Conservation (phyloP, 2,329 filamentous ascomycete species). For the Didymella sp. region DNA sequence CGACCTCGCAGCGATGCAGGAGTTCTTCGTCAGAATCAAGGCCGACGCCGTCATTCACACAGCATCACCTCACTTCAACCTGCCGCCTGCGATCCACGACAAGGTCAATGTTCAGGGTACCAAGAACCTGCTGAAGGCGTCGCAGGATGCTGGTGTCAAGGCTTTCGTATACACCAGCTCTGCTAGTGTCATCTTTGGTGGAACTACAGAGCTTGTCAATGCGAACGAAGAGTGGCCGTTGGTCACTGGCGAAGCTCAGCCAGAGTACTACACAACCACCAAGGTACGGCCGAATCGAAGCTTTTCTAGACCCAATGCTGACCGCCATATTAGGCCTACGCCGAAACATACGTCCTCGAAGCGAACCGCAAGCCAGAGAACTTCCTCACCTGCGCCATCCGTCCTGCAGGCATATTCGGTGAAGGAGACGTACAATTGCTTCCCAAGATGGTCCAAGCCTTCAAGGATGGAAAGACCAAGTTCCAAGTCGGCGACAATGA, state of each 20-base stretch:
- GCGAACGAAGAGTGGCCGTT: slow-evolving; percentile 58
- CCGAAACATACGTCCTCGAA: slow-evolving; percentile 57
- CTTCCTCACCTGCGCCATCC: slow-evolving; percentile 59
- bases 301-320: background rate
- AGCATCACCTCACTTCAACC: slow-evolving; percentile 54
- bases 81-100: slow-evolving; percentile 52
- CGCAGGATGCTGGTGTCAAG: slow-evolving; percentile 58
- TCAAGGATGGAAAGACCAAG: slow-evolving; percentile 57
- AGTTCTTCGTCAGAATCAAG: slow-evolving; percentile 53
- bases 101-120: slow-evolving; percentile 62
- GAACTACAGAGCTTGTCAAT: slow-evolving; percentile 55
- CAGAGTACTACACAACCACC: slow-evolving; percentile 60
- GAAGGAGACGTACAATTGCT: slow-evolving; percentile 57
- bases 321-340: slow-evolving; percentile 48
- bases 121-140: slow-evolving; percentile 55
- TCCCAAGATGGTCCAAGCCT: slow-evolving; percentile 55
- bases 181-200: slow-evolving; percentile 58
- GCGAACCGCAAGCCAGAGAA: slow-evolving; percentile 55
- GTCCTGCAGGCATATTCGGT: slow-evolving; percentile 60
- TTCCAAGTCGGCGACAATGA: slow-evolving; percentile 60
- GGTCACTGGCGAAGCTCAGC: slow-evolving; percentile 55
- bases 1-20: slow-evolving; percentile 50
- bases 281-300: slow-evolving; percentile 45
- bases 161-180: slow-evolving; percentile 62
- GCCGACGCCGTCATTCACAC: slow-evolving; percentile 60